Conservation (phyloP, 352 stramenopile species). For the Proteromonas lacertae region DNA sequence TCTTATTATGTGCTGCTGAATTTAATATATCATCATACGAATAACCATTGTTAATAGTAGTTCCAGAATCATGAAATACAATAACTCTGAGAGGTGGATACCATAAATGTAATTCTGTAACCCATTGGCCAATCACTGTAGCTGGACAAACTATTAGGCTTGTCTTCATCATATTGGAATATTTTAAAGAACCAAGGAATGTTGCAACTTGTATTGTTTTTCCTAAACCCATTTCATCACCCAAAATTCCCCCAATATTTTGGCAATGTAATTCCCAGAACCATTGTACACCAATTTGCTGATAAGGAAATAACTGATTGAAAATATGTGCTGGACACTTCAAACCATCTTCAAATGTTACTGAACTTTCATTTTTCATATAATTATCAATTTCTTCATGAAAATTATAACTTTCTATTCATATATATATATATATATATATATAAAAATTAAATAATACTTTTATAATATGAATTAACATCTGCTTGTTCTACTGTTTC, state of each 20-base stretch:
- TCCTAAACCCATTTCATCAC: conserved; percentile 70
- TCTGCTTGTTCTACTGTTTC: too few species aligned
- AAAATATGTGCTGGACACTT: too few species aligned
- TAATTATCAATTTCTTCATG: too few species aligned
- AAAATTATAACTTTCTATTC: too few species aligned
- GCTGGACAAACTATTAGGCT: conserved; percentile 55
- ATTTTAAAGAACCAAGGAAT: conserved; percentile 1
- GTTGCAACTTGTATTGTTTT: conserved; percentile 25
- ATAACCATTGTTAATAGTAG: conserved; percentile 12
- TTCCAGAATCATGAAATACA: conserved; percentile 30
- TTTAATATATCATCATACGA: conserved; percentile 10
- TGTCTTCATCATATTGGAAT: conserved; percentile 11
- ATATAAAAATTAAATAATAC: too few species aligned
- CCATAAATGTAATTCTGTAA: conserved; percentile 61
- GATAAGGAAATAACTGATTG: too few species aligned
- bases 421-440: too few species aligned
- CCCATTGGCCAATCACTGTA: conserved; percentile 62
- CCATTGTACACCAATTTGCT: conserved; percentile 74
- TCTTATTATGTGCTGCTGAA: background rate
- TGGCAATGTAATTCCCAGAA: conserved; percentile 59
- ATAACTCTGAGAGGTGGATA: conserved; percentile 35
- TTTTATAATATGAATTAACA: too few species aligned
- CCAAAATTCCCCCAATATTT: conserved; percentile 74
- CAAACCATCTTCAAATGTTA: too few species aligned
- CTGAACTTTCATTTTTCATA: too few species aligned